Conservation (phyloP, 192 early-diverging fungal species). For the Entophlyctis luteolus region DNA sequence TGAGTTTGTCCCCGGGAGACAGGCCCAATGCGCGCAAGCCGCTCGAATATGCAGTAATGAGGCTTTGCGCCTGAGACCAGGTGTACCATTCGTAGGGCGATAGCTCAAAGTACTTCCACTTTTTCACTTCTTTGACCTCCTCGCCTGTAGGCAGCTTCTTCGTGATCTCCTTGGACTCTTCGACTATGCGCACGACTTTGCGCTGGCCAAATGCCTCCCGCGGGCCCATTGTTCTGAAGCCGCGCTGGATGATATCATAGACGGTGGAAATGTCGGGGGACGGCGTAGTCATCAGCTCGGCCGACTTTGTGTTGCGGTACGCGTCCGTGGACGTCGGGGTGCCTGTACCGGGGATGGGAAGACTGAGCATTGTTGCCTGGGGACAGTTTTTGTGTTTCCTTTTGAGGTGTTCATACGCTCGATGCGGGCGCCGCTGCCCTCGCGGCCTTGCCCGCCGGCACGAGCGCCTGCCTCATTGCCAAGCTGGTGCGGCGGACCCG, state of each 20-base stretch:
- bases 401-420: too few species aligned
- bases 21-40: slow-evolving; percentile 69
- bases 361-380: too few species aligned
- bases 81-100: slow-evolving; percentile 75
- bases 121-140: slow-evolving; percentile 67
- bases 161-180: slow-evolving; percentile 72
- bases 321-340: background rate
- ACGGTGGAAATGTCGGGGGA: background rate
- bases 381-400: too few species aligned
- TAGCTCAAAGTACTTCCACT: slow-evolving; percentile 76
- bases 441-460: too few species aligned
- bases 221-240: background rate
- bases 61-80: slow-evolving; percentile 60
- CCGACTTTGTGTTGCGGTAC: slow-evolving; percentile 7
- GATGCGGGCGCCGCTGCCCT: too few species aligned
- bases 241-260: slow-evolving; percentile 11
- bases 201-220: slow-evolving; percentile 15
- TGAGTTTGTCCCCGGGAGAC: slow-evolving; percentile 34
- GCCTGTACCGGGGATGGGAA: background rate
- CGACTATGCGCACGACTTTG: slow-evolving; percentile 37
- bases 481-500: too few species aligned
- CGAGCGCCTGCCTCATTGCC: too few species aligned
- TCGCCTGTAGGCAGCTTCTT: slow-evolving; percentile 51
- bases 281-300: background rate
- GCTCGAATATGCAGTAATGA: slow-evolving; percentile 58